phyloP scores from a whole-genome alignment of 345 rosid genomes.

The Fremontodendron californicum region DNA sequence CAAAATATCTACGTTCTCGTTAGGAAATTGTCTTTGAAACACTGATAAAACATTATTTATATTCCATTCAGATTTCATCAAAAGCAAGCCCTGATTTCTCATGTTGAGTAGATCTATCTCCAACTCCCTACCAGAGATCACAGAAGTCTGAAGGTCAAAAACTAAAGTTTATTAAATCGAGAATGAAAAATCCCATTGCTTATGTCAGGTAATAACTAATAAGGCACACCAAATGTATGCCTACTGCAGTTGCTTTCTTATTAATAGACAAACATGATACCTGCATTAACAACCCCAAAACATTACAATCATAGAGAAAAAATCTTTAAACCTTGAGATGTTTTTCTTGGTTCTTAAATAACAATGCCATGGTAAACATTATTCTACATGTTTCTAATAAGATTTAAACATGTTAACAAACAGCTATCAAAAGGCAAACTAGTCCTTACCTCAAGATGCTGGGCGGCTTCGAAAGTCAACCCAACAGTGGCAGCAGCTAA shows the following conservation, averaged over 20 bases:
- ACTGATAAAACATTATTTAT: too few species aligned
- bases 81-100: too few species aligned
- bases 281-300: not conserved
- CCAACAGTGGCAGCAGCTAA: slow-evolving; percentile 98
- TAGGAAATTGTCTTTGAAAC: too few species aligned
- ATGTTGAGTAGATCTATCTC: not conserved
- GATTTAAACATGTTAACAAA: not conserved
- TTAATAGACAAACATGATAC: not conserved
- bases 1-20: too few species aligned
- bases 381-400: not conserved
- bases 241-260: not conserved
- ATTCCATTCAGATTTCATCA: too few species aligned
- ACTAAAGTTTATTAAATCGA: not conserved
- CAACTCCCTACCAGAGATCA: not conserved
- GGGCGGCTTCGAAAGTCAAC: slow-evolving; percentile 85
- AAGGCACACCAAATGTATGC: not conserved
- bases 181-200: not conserved
- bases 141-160: not conserved
- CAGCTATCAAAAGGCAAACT: not conserved
- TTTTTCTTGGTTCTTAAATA: not conserved
- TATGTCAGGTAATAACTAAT: not conserved
- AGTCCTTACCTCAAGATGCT: slow-evolving; percentile 74
- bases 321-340: not conserved
- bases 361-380: not conserved
- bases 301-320: not conserved